These are phyloP conservation scores for Kurtzmaniella quercitrusa DNA, from an alignment of 1,139 yeast species.

Conservation along the genomic window DNA sequence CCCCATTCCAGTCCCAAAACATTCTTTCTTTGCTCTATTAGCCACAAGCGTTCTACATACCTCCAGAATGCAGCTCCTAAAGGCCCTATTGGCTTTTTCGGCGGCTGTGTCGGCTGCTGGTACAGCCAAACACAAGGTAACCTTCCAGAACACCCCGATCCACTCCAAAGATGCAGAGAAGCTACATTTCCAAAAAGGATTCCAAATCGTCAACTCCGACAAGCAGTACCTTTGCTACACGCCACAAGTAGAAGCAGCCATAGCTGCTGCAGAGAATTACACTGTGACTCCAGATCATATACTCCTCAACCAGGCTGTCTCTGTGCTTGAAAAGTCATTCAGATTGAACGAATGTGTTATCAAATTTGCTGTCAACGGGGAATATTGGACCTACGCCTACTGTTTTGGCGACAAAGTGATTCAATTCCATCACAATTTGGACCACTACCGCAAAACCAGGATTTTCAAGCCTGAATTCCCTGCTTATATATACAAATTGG, in stretches of 20 bases:
- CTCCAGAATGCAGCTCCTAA: neutral
- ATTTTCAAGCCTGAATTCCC: conserved; percentile 35
- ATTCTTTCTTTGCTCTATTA: no score
- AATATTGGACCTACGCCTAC: conserved; percentile 64
- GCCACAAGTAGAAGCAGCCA: conserved; percentile 8
- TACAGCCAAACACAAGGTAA: neutral
- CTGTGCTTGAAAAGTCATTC: conserved; percentile 18
- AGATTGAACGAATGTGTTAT: conserved; percentile 25
- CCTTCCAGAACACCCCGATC: neutral
- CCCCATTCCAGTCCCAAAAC: no score
- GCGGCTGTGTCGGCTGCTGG: neutral
- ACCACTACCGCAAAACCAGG: conserved; percentile 18
- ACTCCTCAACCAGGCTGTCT: conserved; percentile 17
- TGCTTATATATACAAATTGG: conserved; percentile 40
- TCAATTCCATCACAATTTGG: conserved; percentile 51
- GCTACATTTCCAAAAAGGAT: neutral
- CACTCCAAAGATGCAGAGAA: neutral
- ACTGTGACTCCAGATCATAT: conserved; percentile 17
- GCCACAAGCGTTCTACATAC: no score
- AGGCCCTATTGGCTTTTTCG: neutral
- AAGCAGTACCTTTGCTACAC: conserved; percentile 14
- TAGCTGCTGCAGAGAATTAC: conserved; percentile 7
- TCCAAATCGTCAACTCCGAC: neutral
- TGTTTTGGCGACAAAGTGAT: conserved; percentile 52
- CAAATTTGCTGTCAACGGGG: conserved; percentile 33